These are phyloP conservation scores for Acer campestre DNA, from an alignment of 345 rosid genomes.

Conservation along the genomic window DNA sequence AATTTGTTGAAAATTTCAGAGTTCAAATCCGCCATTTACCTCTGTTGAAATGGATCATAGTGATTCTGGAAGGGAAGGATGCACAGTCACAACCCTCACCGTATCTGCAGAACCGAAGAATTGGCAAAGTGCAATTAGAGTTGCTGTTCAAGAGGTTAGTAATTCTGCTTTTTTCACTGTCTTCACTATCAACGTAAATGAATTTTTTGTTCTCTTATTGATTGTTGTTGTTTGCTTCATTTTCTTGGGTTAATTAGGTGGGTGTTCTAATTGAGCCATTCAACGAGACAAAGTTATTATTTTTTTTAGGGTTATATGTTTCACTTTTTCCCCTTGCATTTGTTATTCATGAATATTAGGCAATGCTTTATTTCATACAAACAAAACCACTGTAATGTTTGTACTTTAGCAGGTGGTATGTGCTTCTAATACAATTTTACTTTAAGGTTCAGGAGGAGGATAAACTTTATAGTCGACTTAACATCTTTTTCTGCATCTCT, in stretches of 20 bases:
- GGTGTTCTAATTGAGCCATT: neutral
- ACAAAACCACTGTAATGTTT: neutral
- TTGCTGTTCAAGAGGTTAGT: constrained; percentile 97
- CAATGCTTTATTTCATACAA: neutral
- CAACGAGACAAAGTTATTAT: neutral
- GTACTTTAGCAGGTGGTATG: neutral
- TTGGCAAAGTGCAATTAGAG: constrained; percentile 92
- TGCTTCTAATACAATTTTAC: neutral
- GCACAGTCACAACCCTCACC: constrained; percentile 99
- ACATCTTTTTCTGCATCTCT: neutral
- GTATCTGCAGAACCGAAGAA: constrained; percentile 97
- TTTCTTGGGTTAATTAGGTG: neutral
- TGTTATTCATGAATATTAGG: neutral
- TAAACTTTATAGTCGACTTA: neutral
- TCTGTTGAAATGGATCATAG: constrained; percentile 99
- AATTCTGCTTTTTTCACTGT: constrained; percentile 20
- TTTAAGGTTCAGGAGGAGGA: neutral
- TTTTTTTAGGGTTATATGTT: neutral
- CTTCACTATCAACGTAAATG: constrained; percentile 2
- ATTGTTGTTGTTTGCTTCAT: constrained; percentile 13
- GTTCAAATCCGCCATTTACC: constrained; percentile 98
- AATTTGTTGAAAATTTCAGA: constrained; percentile 55
- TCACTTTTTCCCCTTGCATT: neutral
- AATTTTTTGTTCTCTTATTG: constrained; percentile 12
- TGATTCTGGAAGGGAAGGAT: constrained; percentile 99